Conservation (phyloP, 352 stramenopile genomes). For the Thraustochytrium sp. region DNA sequence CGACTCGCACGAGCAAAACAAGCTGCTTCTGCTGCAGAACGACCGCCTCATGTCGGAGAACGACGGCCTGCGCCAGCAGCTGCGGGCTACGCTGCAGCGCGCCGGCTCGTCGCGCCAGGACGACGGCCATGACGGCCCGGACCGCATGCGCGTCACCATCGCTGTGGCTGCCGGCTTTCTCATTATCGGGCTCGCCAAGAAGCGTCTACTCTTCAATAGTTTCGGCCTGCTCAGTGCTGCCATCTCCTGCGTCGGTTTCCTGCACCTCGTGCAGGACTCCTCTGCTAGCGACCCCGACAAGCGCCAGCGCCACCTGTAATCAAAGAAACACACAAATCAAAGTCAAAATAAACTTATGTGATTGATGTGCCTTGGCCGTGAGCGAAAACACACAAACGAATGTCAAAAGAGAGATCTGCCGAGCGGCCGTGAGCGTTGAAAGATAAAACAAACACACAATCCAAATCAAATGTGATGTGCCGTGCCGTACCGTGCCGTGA, state of each 20-base stretch:
- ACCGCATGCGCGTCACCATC: conserved; percentile 18
- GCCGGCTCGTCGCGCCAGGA: background rate
- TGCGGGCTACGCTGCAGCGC: background rate
- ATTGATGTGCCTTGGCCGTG: background rate
- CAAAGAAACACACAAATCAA: background rate
- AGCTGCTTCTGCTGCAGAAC: conserved; percentile 33
- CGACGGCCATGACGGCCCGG: background rate
- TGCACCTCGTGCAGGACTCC: background rate
- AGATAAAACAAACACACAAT: too few relatives aligned
- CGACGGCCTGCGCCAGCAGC: background rate
- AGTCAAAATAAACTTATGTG: background rate
- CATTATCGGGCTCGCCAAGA: conserved; percentile 39
- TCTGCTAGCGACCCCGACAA: background rate
- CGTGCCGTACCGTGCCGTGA: too few relatives aligned
- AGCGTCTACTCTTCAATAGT: conserved; percentile 23
- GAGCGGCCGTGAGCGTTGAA: too few relatives aligned
- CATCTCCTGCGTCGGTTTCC: conserved; percentile 16
- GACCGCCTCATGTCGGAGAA: conserved; percentile 29
- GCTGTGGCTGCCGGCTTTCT: conserved; percentile 23
- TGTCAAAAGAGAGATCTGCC: too few relatives aligned
- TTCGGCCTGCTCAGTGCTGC: conserved; percentile 4
- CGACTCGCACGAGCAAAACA: conserved; percentile 30
- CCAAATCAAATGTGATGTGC: too few relatives aligned
- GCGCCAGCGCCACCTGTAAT: conserved; percentile 1
- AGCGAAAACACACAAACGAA: background rate